A percentile compares a stretch with the other conserved stretches of the same genome.
These are phyloP conservation scores for Fusarium sp. DNA, from an alignment of 2,329 filamentous ascomycete species.

Conservation along the genomic window DNA sequence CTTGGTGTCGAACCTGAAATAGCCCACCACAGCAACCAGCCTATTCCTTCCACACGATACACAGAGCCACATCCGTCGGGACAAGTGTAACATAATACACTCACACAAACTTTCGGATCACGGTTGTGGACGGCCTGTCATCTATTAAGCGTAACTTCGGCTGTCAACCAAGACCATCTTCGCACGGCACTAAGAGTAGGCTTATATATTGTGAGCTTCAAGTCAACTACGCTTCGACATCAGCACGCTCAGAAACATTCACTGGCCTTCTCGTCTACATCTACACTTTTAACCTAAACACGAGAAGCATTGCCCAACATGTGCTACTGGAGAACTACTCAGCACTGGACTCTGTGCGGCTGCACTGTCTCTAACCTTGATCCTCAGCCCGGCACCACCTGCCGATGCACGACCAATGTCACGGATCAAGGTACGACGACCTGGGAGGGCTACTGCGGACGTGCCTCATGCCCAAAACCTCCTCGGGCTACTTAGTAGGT, in stretches of 20 bases:
- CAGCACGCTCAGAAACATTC: slow-evolving; percentile 2
- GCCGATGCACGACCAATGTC: slow-evolving; percentile 45
- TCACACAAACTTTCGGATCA: slow-evolving; percentile 48
- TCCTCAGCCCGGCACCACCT: slow-evolving; percentile 51
- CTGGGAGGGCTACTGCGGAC: slow-evolving; percentile 54
- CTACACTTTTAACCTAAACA: not conserved
- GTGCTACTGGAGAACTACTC: slow-evolving; percentile 54
- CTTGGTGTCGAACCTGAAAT: slow-evolving; percentile 12
- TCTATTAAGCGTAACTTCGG: slow-evolving; percentile 24
- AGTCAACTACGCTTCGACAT: slow-evolving; percentile 13
- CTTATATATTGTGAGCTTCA: slow-evolving; percentile 34
- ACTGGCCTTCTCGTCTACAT: not conserved
- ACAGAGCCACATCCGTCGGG: slow-evolving; percentile 42
- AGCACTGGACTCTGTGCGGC: slow-evolving; percentile 53
- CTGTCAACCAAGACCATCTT: slow-evolving; percentile 29
- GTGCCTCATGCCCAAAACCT: slow-evolving; percentile 53
- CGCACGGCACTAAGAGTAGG: slow-evolving; percentile 26
- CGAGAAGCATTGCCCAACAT: slow-evolving; percentile 44
- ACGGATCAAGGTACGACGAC: slow-evolving; percentile 49
- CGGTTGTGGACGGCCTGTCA: slow-evolving; percentile 41
- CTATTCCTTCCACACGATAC: slow-evolving; percentile 39
- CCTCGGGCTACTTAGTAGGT: slow-evolving; percentile 46
- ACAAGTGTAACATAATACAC: slow-evolving; percentile 38
- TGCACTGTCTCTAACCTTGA: slow-evolving; percentile 46
- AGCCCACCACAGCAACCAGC: slow-evolving; percentile 34